Evolutionary conservation across 495 filamentous ascomycete genomes (phyloP).

Genomic region (Thermochaetoides thermophila): DNA sequence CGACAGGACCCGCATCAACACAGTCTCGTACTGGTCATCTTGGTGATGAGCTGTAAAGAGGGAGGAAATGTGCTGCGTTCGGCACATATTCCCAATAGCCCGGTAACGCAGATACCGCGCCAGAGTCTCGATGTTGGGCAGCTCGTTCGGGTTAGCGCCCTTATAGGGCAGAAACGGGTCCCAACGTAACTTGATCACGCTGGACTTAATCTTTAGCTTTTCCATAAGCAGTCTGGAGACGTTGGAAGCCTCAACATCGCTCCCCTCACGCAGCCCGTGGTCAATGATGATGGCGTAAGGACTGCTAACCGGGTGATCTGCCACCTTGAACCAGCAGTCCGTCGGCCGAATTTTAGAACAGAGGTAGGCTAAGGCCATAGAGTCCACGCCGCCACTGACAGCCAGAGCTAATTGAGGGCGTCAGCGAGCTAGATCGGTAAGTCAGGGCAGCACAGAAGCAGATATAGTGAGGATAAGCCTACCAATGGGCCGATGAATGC

Average conservation of each 20-base stretch:
- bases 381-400: slow-evolving; percentile 87
- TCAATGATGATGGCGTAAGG: slow-evolving; percentile 64
- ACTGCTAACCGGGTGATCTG: slow-evolving; percentile 21
- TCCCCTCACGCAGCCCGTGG: slow-evolving; percentile 57
- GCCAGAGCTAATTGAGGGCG: slow-evolving; percentile 46
- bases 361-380: slow-evolving; percentile 82
- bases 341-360: slow-evolving; percentile 29
- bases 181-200: no score
- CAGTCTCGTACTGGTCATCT: slow-evolving; percentile 79
- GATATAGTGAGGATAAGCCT: slow-evolving; percentile 5
- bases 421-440: neutral
- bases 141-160: slow-evolving; percentile 20
- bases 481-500: slow-evolving; percentile 20
- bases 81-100: slow-evolving; percentile 48
- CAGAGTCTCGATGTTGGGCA: slow-evolving; percentile 59
- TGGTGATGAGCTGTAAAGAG: slow-evolving; percentile 70
- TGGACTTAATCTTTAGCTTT: slow-evolving; percentile 15
- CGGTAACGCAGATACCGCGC: slow-evolving; percentile 65
- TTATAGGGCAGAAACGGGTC: no score
- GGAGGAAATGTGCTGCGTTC: slow-evolving; percentile 27
- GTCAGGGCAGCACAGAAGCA: neutral
- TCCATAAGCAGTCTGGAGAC: slow-evolving; percentile 30
- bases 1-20: slow-evolving; percentile 54
- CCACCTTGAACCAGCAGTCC: slow-evolving; percentile 15
- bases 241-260: slow-evolving; percentile 46